Evolutionary conservation across 306 rosid genomes (phyloP).

Genomic region (Pyrus bretschneideri): DNA sequence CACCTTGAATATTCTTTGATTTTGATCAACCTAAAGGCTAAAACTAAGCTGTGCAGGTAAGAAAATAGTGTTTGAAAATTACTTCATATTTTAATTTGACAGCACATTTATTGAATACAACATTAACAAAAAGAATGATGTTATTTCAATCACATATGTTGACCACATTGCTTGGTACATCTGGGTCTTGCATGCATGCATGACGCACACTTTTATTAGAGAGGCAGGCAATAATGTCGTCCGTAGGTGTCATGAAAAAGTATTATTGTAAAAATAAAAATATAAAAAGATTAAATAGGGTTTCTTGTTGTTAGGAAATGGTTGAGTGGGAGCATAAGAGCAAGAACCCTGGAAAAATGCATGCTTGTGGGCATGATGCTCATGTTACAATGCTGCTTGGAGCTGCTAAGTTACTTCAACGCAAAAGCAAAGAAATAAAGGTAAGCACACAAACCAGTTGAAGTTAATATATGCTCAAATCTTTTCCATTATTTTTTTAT

Average conservation of each 20-base stretch:
- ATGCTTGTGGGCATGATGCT: slow-evolving; percentile 60
- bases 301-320: slow-evolving; percentile 36
- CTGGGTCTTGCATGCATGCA: too few species aligned
- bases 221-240: too few species aligned
- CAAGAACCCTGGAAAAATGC: slow-evolving; percentile 51
- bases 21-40: too few species aligned
- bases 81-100: neutral
- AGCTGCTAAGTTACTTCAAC: slow-evolving; percentile 55
- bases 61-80: too few species aligned
- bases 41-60: too few species aligned
- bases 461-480: neutral
- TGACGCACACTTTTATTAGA: too few species aligned
- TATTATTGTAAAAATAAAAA: too few species aligned
- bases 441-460: slow-evolving; percentile 1
- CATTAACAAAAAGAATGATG: neutral
- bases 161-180: neutral
- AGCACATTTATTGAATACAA: too few species aligned
- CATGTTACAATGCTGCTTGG: slow-evolving; percentile 62
- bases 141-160: neutral
- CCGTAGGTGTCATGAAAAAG: too few species aligned
- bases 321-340: slow-evolving; percentile 65
- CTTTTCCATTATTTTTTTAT: too few species aligned
- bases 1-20: too few species aligned
- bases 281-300: neutral
- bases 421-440: slow-evolving; percentile 30